Evolutionary conservation across 257 asterid species (phyloP).

Genomic region (Linderniella brevidens): DNA sequence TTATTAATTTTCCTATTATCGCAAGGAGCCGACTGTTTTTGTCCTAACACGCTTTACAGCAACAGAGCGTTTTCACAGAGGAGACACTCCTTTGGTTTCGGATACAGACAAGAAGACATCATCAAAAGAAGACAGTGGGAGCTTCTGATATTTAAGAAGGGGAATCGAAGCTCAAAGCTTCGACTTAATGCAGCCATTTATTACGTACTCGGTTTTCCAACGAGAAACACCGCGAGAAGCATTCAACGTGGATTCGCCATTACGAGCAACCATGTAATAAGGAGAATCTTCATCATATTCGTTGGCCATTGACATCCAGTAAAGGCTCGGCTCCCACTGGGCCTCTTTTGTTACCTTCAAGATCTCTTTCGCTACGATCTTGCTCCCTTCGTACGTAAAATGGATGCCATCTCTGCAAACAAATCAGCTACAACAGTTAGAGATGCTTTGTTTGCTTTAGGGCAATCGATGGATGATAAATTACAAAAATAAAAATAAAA

Average conservation of each 20-base stretch:
- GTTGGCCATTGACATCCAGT: conserved; percentile 32
- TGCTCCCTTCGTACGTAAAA: conserved; percentile 35
- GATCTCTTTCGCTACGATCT: conserved; percentile 40
- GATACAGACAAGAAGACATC: too few species aligned
- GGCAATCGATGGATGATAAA: not conserved
- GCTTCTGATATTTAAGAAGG: too few species aligned
- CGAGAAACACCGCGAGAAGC: conserved; percentile 10
- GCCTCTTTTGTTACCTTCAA: conserved; percentile 35
- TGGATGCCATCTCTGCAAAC: conserved; percentile 48
- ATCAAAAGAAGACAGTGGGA: too few species aligned
- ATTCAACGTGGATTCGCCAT: conserved; percentile 25
- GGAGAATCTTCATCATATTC: conserved; percentile 37
- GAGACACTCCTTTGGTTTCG: too few species aligned
- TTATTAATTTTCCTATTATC: too few species aligned
- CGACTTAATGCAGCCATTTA: conserved; percentile 11
- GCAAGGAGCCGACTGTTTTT: too few species aligned
- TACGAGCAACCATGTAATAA: conserved; percentile 14
- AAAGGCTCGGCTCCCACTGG: conserved; percentile 47
- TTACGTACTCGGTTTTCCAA: conserved; percentile 32
- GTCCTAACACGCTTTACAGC: too few species aligned
- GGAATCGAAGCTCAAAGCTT: conserved; percentile 15
- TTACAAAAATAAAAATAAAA: too few species aligned
- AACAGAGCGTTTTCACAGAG: too few species aligned
- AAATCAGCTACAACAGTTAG: not conserved
- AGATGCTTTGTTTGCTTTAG: not conserved